Base-by-base conservation (phyloP, 2,329 filamentous ascomycete species). In the Aspergillus sp. region DNA sequence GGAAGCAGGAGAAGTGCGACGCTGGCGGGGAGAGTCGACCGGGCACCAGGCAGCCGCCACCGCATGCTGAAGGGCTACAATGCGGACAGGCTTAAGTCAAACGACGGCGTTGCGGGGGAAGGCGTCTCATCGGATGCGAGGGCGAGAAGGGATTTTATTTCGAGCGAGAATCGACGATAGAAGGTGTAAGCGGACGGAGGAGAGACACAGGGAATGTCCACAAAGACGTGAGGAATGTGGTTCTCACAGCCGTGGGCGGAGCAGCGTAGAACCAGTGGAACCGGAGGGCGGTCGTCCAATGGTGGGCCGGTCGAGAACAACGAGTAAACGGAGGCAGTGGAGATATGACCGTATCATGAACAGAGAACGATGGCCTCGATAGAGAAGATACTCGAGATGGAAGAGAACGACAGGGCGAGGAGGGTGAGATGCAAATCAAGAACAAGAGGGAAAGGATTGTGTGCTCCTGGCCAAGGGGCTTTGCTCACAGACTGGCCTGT, bases 11-110 rank as follows among this genome's bases (percentile, higher is more conserved):
- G 75, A 61, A 86, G 73, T 66, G 81, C 82, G 71, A 86, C 79
- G 73, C 83, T 82, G 71, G 85, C 72, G 70, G 71, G 82, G 68
- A 78, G 77, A 75, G 77, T 79, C 77, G 70, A 73, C 71, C 79
- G 81, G 75, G 83, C 82, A 77, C 82, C 83, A 69, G 81, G 81
- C 73, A 84, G 84, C 80, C 85, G 84, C 83, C 83, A 86, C 80
- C 83, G 79, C 85, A 87, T 89, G 61, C 68, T 79, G 76, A 65
- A 66, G 67, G 66, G 66, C 69, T 68, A 75, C 76, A 75, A 74
- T 64, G 73, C 52, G 57, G 51, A 45, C 27, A 30, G 27, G 27
- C 47, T 41, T 13, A 60, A 33, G 22, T 44, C 17, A 46, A 59
- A 47, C 44, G 45, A 49, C 48, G 37, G 51, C 45, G 49, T 41